Base-by-base conservation (phyloP, 2,329 filamentous ascomycete genomes). In the Aureobasidium leucospermi region DNA sequence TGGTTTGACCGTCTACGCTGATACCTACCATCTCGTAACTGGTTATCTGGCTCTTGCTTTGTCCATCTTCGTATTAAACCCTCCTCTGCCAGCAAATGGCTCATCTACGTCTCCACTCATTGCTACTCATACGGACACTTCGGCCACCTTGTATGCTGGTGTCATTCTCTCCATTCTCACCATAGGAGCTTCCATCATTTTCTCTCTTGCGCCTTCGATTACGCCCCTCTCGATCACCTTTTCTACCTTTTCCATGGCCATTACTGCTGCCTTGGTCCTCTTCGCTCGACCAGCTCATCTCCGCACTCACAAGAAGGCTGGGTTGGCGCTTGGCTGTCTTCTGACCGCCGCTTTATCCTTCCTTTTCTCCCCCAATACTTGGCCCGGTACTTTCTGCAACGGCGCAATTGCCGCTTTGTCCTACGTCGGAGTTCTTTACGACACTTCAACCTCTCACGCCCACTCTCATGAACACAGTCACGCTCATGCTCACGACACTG, bases 11-110 rank as follows among this genome's bases (percentile, higher is more conserved):
- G 66, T 68, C 32, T 65, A 63, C 28, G 66, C 66, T 2, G 63
- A 67, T 1, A 38, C 60, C 31, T 56, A 63, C 8, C 63, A 72
- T 32, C 71, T 76, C 1, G 31, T 77, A 10, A 61, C 76, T 39
- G 80, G 80, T 31, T 80, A 82, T 61, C 46, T 76, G 29, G 74
- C 78, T 19, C 67, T 83, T 83, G 56, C 63, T 74, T 38, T 71
- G 13, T 79, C 79, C 0, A 66, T 80, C 5, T 71, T 81, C 38
- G 66, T 76, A 9, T 64, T 81, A n/a, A 77, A 77, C n/a, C 78
- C 77, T 15, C 78, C 79, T 32, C 74, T 81, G 38, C 71, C 73
- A 19, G 64, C 61, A 6, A 57, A 41, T 32, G 59, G 49, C 49
- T 45, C 49, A 9, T 52, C 52, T 6, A 48, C 59, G 2, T 61